phyloP scores from a whole-genome alignment of 495 filamentous ascomycete genomes.

The Aspergillus coremiiformis region DNA sequence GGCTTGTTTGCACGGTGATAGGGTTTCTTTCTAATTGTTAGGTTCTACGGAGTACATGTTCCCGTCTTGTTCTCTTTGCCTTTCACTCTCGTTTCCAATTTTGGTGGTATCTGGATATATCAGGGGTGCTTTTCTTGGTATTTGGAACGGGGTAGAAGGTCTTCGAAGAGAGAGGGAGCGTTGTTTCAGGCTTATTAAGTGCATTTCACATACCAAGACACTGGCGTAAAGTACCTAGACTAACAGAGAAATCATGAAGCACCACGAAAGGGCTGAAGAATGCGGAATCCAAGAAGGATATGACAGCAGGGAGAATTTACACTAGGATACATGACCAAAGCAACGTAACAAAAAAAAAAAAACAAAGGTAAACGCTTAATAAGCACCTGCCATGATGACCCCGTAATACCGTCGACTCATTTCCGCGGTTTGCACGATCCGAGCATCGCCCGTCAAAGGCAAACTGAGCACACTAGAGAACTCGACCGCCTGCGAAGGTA shows the following conservation, averaged over 20 bases:
- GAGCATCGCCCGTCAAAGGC: conserved; percentile 64
- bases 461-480: conserved; percentile 51
- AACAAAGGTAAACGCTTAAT: conserved; percentile 18
- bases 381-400: conserved; percentile 43
- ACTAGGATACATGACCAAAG: conserved; percentile 11
- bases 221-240: background rate
- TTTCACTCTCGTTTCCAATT: no score
- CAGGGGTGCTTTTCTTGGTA: no score
- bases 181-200: background rate
- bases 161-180: no score
- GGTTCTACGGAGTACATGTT: no score
- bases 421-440: conserved; percentile 58
- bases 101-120: no score
- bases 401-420: conserved; percentile 63
- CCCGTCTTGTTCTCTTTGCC: no score
- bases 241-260: background rate
- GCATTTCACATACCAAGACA: conserved; percentile 1
- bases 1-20: no score
- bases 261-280: background rate
- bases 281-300: background rate
- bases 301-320: background rate
- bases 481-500: conserved; percentile 27
- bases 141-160: no score
- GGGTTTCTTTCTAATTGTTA: no score
- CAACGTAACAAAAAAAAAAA: conserved; percentile 9